Evolutionary conservation across 306 rosid species (phyloP).

Genomic region (Rosa chinensis): DNA sequence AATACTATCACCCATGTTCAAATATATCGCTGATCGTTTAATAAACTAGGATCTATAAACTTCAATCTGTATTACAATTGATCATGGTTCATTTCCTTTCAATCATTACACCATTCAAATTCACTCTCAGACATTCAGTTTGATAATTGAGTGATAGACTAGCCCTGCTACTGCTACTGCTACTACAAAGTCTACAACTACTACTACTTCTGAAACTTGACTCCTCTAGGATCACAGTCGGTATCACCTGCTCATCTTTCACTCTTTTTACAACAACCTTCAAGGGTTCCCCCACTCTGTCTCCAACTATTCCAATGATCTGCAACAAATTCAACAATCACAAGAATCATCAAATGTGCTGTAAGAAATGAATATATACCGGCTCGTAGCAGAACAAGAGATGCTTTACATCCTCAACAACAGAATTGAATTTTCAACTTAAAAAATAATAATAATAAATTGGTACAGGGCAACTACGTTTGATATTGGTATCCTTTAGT

Average conservation of each 20-base stretch:
- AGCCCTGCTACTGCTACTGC: no score
- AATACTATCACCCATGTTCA: no score
- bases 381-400: neutral
- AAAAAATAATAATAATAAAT: neutral
- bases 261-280: slow-evolving; percentile 60
- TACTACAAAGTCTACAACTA: no score
- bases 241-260: slow-evolving; percentile 36
- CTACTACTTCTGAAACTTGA: neutral
- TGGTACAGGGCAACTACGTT: neutral
- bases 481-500: neutral
- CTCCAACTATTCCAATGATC: slow-evolving; percentile 74
- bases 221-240: slow-evolving; percentile 71
- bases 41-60: no score
- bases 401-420: neutral
- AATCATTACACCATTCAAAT: no score
- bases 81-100: no score
- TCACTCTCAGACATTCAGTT: no score
- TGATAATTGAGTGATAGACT: no score
- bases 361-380: neutral
- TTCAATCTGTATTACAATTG: no score
- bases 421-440: neutral
- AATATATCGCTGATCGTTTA: no score
- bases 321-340: slow-evolving; percentile 32
- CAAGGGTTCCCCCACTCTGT: slow-evolving; percentile 62
- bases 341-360: neutral